These are phyloP conservation scores for Sugiyamaella mastotermitis DNA, from an alignment of 805 yeast genomes.

Conservation along the genomic window DNA sequence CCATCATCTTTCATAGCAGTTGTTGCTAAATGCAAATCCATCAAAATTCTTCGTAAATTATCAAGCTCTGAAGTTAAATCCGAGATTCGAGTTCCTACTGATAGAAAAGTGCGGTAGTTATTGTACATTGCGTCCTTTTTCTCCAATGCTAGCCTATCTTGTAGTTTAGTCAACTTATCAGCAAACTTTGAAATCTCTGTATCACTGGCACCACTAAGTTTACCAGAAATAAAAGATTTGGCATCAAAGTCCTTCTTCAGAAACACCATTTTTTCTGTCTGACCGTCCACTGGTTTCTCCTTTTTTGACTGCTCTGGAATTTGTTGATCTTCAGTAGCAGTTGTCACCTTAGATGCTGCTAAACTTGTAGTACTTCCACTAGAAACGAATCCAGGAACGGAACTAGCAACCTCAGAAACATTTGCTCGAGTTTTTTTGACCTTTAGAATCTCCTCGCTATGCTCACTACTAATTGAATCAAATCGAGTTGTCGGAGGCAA, in stretches of 20 bases:
- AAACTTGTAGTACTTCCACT: not conserved
- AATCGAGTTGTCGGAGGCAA: conserved; percentile 4
- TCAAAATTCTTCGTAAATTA: conserved; percentile 52
- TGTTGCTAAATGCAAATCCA: conserved; percentile 54
- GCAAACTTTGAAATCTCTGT: conserved; percentile 66
- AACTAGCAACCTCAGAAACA: not conserved
- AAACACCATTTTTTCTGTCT: conserved; percentile 5
- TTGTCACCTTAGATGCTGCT: not conserved
- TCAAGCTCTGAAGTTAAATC: conserved; percentile 62
- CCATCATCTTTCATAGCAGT: conserved; percentile 58
- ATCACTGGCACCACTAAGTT: conserved; percentile 61
- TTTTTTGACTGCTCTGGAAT: not conserved
- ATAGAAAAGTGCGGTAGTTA: conserved; percentile 28
- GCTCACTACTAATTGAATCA: not conserved
- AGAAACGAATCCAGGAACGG: not conserved
- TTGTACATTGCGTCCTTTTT: conserved; percentile 25
- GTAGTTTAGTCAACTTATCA: conserved; percentile 44
- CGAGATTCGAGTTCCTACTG: conserved; percentile 44
- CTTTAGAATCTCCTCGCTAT: not conserved
- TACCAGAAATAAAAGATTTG: conserved; percentile 40
- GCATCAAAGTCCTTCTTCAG: conserved; percentile 38
- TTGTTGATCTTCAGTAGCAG: not conserved
- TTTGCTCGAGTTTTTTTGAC: too few species aligned
- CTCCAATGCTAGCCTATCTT: conserved; percentile 38
- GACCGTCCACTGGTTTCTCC: not conserved